Evolutionary conservation across 768 basidiomycete genomes (phyloP).

Genomic region (Pleurotus citrinopileatus): DNA sequence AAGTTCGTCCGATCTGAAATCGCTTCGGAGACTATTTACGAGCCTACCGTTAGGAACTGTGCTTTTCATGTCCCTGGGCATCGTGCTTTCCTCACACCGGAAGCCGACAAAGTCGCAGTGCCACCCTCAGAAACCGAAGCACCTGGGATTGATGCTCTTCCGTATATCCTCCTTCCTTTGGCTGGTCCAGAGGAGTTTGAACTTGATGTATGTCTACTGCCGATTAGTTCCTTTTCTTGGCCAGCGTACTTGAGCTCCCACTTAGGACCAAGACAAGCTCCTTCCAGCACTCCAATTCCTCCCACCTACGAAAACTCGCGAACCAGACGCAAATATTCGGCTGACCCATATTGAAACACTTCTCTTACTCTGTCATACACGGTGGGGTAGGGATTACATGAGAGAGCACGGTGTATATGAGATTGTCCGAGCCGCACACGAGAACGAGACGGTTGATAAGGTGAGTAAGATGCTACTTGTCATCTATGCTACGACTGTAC

Average conservation of each 20-base stretch:
- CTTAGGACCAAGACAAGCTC: constrained; percentile 89
- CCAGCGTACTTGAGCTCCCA: no score
- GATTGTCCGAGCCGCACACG: constrained; percentile 76
- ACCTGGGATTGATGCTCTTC: constrained; percentile 81
- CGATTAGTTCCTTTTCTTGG: no score
- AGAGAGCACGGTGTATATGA: constrained; percentile 83
- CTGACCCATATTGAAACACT: constrained; percentile 88
- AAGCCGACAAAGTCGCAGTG: constrained; percentile 51
- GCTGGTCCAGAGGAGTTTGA: constrained; percentile 96
- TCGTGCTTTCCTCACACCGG: constrained; percentile 65
- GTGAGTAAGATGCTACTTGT: constrained; percentile 33
- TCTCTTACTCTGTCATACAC: constrained; percentile 83
- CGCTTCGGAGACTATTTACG: no score
- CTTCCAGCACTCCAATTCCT: constrained; percentile 86
- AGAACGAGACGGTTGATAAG: constrained; percentile 75
- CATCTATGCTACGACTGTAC: background rate
- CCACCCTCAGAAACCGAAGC: constrained; percentile 55
- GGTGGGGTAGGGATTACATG: constrained; percentile 82
- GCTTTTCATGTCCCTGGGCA: constrained; percentile 69
- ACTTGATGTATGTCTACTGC: constrained; percentile 59
- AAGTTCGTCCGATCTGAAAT: constrained; percentile 59
- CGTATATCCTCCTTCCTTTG: constrained; percentile 83
- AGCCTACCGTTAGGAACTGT: no score
- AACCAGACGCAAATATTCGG: constrained; percentile 72
- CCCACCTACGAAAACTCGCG: constrained; percentile 79